Percentiles rank a stretch among this genome's conserved stretches.
These are phyloP conservation scores for Berkeleyomyces rouxiae DNA, from an alignment of 2,329 filamentous ascomycete species.

Conservation along the genomic window DNA sequence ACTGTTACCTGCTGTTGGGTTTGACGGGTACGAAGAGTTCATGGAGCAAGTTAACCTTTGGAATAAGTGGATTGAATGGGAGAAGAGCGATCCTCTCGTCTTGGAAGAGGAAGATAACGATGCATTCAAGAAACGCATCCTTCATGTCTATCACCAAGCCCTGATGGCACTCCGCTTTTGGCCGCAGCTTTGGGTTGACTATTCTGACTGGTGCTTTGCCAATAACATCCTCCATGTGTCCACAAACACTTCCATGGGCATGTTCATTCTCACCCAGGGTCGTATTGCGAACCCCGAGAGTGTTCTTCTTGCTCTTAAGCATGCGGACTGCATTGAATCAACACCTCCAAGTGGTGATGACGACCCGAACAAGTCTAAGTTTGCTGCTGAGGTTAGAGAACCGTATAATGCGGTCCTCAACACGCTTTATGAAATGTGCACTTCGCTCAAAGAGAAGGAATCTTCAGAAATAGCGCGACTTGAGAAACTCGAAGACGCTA, in stretches of 20 bases:
- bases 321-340: slow-evolving; percentile 72
- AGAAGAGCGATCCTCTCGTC: slow-evolving; percentile 81
- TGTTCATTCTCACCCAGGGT: slow-evolving; percentile 65
- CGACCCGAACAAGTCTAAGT: slow-evolving; percentile 56
- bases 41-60: slow-evolving; percentile 70
- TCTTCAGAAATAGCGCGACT: slow-evolving; percentile 39
- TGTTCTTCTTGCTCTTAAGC: slow-evolving; percentile 74
- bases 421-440: slow-evolving; percentile 72
- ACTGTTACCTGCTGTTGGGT: slow-evolving; percentile 69
- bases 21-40: slow-evolving; percentile 75
- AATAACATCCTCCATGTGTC: slow-evolving; percentile 41
- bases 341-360: slow-evolving; percentile 62
- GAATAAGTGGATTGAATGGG: slow-evolving; percentile 91
- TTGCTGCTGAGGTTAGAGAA: slow-evolving; percentile 61
- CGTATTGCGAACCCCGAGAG: slow-evolving; percentile 86
- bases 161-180: slow-evolving; percentile 87
- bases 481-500: slow-evolving; percentile 31
- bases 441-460: slow-evolving; percentile 51
- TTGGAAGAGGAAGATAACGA: slow-evolving; percentile 65
- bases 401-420: slow-evolving; percentile 73
- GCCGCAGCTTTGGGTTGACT: slow-evolving; percentile 91
- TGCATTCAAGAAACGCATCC: slow-evolving; percentile 58
- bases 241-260: slow-evolving; percentile 38
- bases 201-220: slow-evolving; percentile 78
- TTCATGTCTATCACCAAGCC: slow-evolving; percentile 88